A percentile compares a stretch with the other conserved stretches of the same genome.
These are phyloP conservation scores for Cyamopsis tetragonoloba DNA, from an alignment of 306 rosid species.

Conservation along the genomic window DNA sequence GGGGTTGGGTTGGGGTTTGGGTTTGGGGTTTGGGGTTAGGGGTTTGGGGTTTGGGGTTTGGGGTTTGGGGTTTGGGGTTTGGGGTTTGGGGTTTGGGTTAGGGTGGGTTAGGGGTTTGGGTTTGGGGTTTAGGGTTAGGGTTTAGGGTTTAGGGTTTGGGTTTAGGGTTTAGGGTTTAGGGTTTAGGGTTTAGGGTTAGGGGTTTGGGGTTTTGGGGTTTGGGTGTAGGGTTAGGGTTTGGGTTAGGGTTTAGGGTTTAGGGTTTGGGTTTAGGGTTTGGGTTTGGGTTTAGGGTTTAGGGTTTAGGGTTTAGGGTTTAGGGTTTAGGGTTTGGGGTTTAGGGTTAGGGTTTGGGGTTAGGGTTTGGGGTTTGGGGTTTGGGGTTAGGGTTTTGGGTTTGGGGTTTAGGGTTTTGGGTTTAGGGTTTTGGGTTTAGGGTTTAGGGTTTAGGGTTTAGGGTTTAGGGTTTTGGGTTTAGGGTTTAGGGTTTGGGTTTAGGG, in stretches of 20 bases:
- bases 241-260: conserved; percentile 19
- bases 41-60: conserved; percentile 3
- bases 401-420: not conserved
- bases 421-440: not conserved
- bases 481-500: not conserved
- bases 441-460: not conserved
- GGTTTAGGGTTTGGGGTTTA: conserved; percentile 19
- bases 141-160: not conserved
- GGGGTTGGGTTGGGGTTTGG: not conserved
- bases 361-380: conserved; percentile 10
- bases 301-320: conserved; percentile 19
- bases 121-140: not conserved
- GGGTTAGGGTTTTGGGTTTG: not conserved
- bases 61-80: conserved; percentile 14
- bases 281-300: not conserved
- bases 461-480: not conserved
- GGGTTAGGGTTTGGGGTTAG: conserved; percentile 5
- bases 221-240: conserved; percentile 20
- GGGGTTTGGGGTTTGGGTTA: not conserved
- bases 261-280: not conserved
- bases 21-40: conserved; percentile 13
- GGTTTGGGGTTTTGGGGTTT: conserved; percentile 5
- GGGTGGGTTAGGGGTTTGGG: not conserved
- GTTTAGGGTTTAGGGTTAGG: conserved; percentile 9
- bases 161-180: not conserved